Evolutionary conservation across 1,139 yeast genomes (phyloP).

Genomic region (Debaryomycetaceae sp.): DNA sequence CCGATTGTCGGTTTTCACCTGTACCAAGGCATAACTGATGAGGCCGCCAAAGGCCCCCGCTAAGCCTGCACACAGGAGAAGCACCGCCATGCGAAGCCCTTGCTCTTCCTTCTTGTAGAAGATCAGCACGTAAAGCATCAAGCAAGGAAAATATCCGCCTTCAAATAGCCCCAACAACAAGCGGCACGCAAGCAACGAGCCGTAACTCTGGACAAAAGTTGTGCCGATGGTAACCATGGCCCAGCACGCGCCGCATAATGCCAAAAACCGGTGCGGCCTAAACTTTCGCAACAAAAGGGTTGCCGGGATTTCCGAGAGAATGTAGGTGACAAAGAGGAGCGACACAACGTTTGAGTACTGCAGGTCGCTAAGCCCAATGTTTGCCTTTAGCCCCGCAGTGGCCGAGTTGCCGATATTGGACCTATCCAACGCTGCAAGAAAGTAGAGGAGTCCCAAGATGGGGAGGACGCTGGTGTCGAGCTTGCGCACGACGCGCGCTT

Average conservation of each 20-base stretch:
- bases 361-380: slow-evolving; percentile 12
- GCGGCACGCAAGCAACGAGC: slow-evolving; percentile 15
- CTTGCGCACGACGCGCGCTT: slow-evolving; percentile 10
- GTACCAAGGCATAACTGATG: slow-evolving; percentile 36
- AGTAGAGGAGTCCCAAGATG: slow-evolving; percentile 16
- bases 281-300: slow-evolving; percentile 14
- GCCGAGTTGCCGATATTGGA: slow-evolving; percentile 24
- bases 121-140: slow-evolving; percentile 34
- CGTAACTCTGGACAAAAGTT: slow-evolving; percentile 14
- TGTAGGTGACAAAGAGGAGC: slow-evolving; percentile 18
- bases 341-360: slow-evolving; percentile 19
- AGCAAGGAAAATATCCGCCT: slow-evolving; percentile 28
- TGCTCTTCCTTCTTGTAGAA: slow-evolving; percentile 37
- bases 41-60: slow-evolving; percentile 42
- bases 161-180: slow-evolving; percentile 20
- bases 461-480: slow-evolving; percentile 16
- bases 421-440: slow-evolving; percentile 21
- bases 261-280: slow-evolving; percentile 16
- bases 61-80: slow-evolving; percentile 38
- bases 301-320: slow-evolving; percentile 15
- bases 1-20: slow-evolving; percentile 26
- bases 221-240: slow-evolving; percentile 17
- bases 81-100: slow-evolving; percentile 38
- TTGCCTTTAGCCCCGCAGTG: slow-evolving; percentile 19
- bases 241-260: slow-evolving; percentile 16